Conservation (phyloP, 331 rosid species). For the Pyrus hybrid region DNA sequence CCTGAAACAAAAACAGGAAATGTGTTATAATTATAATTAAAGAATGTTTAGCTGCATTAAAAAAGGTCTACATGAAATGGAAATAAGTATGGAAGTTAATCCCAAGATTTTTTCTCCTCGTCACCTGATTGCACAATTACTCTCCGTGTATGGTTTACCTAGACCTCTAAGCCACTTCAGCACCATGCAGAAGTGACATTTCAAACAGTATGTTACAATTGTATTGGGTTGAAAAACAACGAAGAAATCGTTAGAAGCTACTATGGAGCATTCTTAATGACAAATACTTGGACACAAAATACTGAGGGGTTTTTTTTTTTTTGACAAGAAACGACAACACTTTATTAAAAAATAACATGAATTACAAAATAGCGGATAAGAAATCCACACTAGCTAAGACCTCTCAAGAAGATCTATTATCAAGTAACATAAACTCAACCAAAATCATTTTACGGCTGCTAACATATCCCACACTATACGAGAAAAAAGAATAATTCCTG, state of each 20-base stretch:
- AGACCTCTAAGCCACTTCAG: neutral
- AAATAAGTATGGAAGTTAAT: neutral
- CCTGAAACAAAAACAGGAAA: conserved; percentile 45
- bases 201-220: neutral
- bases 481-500: too few species aligned
- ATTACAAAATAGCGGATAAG: too few species aligned
- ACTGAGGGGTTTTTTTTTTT: too few species aligned
- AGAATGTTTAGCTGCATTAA: conserved; percentile 9
- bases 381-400: too few species aligned
- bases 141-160: neutral
- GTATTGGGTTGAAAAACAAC: neutral
- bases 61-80: neutral
- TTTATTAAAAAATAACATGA: too few species aligned
- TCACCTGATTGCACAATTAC: neutral
- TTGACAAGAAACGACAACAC: too few species aligned
- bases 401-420: too few species aligned
- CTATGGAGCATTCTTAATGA: neutral
- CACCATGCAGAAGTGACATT: neutral
- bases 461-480: too few species aligned
- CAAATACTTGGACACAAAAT: neutral
- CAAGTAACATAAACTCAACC: too few species aligned
- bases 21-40: conserved; percentile 6
- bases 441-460: too few species aligned
- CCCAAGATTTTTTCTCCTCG: neutral
- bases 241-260: neutral